Conservation (phyloP, 257 asterid genomes). For the Paraleonurus japonicus region DNA sequence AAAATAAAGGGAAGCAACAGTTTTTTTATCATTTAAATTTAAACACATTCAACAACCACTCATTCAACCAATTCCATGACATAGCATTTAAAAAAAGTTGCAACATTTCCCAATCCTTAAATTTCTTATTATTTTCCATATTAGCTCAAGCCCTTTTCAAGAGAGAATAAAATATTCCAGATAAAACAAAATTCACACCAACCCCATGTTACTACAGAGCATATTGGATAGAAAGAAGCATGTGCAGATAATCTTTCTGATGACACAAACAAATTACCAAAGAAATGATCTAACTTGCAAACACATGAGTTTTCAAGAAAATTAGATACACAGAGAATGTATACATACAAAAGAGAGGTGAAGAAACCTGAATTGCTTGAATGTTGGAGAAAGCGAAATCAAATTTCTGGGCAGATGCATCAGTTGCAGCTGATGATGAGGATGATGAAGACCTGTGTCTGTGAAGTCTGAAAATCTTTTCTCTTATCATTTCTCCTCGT, state of each 20-base stretch:
- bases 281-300: background rate
- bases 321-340: background rate
- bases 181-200: conserved; percentile 17
- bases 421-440: background rate
- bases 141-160: background rate
- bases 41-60: conserved; percentile 12
- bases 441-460: conserved; percentile 37
- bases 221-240: conserved; percentile 19
- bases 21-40: background rate
- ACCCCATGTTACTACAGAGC: conserved; percentile 34
- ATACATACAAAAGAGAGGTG: background rate
- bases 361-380: conserved; percentile 40
- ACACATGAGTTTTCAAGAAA: background rate
- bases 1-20: background rate
- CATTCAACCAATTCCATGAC: background rate
- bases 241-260: conserved; percentile 18
- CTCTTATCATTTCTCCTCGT: conserved; percentile 34
- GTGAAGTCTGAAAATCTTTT: conserved; percentile 45
- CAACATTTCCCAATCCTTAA: background rate
- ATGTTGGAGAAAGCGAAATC: conserved; percentile 43
- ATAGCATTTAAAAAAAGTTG: background rate
- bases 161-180: conserved; percentile 1
- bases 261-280: conserved; percentile 1
- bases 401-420: conserved; percentile 36
- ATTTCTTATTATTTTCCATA: background rate